These are phyloP conservation scores for Sarocladium oryzae DNA, from an alignment of 2,329 filamentous ascomycete species.

Conservation along the genomic window DNA sequence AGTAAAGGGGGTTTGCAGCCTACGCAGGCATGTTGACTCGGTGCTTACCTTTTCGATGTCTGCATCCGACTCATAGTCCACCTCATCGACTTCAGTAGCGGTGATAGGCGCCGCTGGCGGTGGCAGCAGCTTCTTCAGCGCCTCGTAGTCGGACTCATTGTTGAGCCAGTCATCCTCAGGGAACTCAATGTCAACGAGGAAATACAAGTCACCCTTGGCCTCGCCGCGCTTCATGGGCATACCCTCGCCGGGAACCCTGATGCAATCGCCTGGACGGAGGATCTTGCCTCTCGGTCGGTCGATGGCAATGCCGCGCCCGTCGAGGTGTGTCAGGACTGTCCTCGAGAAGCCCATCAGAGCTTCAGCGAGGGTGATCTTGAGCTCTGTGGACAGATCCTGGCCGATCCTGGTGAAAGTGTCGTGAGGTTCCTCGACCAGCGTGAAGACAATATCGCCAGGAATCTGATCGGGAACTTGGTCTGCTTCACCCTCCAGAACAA, in stretches of 20 bases:
- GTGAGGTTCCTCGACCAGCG: constrained; percentile 74
- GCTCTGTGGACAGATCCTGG: constrained; percentile 73
- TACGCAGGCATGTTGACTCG: too few species aligned
- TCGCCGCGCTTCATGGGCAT: constrained; percentile 92
- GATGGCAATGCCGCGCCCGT: constrained; percentile 83
- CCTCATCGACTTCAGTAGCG: constrained; percentile 75
- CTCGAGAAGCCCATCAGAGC: constrained; percentile 84
- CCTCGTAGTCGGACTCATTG: constrained; percentile 62
- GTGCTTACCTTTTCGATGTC: constrained; percentile 68
- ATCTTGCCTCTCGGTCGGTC: constrained; percentile 75
- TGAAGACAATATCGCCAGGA: constrained; percentile 90
- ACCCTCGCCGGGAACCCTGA: constrained; percentile 83
- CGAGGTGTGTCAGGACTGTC: constrained; percentile 85
- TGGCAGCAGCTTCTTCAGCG: constrained; percentile 71
- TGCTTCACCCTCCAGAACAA: constrained; percentile 86
- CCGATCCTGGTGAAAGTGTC: constrained; percentile 77
- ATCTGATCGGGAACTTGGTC: constrained; percentile 86
- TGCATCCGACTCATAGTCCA: constrained; percentile 76
- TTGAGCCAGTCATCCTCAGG: constrained; percentile 79
- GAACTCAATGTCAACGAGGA: constrained; percentile 81
- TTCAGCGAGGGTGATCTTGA: constrained; percentile 77
- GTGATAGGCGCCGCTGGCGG: constrained; percentile 53
- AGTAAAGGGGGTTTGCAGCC: too few species aligned
- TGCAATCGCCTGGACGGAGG: constrained; percentile 72
- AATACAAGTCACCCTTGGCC: constrained; percentile 75